Conservation (phyloP, 495 filamentous ascomycete species). For the Xylaria intraflava region DNA sequence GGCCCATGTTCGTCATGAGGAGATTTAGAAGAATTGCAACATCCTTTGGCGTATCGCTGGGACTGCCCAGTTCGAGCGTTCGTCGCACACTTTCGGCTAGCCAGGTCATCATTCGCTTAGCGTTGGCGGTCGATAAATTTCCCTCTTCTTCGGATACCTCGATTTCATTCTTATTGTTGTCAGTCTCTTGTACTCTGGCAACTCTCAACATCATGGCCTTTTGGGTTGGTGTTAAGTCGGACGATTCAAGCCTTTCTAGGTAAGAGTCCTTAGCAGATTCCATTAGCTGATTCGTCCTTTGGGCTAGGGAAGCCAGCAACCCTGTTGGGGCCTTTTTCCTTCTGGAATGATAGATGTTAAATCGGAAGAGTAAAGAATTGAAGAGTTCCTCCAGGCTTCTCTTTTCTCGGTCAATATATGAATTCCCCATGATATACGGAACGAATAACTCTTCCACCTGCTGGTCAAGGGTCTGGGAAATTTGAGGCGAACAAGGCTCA, state of each 20-base stretch:
- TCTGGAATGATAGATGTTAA: slow-evolving; percentile 83
- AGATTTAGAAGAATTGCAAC: slow-evolving; percentile 80
- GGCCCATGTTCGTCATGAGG: slow-evolving; percentile 81
- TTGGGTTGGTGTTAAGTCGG: slow-evolving; percentile 75
- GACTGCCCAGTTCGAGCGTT: slow-evolving; percentile 78
- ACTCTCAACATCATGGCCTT: slow-evolving; percentile 80
- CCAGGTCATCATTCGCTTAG: slow-evolving; percentile 97
- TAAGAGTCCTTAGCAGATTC: slow-evolving; percentile 78
- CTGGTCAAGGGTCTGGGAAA: slow-evolving; percentile 79
- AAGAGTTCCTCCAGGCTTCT: slow-evolving; percentile 86
- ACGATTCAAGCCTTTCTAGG: slow-evolving; percentile 74
- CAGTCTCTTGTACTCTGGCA: slow-evolving; percentile 58
- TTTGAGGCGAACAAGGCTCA: slow-evolving; percentile 81
- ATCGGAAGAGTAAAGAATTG: slow-evolving; percentile 89
- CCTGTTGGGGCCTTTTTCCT: slow-evolving; percentile 76
- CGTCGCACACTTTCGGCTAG: slow-evolving; percentile 93
- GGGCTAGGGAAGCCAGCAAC: slow-evolving; percentile 84
- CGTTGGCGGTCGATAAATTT: slow-evolving; percentile 68
- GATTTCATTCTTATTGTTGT: slow-evolving; percentile 62
- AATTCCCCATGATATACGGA: slow-evolving; percentile 87
- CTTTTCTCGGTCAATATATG: slow-evolving; percentile 92
- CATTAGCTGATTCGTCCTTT: slow-evolving; percentile 75
- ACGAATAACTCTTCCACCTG: slow-evolving; percentile 96
- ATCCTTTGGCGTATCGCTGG: slow-evolving; percentile 88
- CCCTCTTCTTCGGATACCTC: slow-evolving; percentile 88